Conservation (phyloP, 2,329 filamentous ascomycete genomes). For the Alternaria arborescens region DNA sequence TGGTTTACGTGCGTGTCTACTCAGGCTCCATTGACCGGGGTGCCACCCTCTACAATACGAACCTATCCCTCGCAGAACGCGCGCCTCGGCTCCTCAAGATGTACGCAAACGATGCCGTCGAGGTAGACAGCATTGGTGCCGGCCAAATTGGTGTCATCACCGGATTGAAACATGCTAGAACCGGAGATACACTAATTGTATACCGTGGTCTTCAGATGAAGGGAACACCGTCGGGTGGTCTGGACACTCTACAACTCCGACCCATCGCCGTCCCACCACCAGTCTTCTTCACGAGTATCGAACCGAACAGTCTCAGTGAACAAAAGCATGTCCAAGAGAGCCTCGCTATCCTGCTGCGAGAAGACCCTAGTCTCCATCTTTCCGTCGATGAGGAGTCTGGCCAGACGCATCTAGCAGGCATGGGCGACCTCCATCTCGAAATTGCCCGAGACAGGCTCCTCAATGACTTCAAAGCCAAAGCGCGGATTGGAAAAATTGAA, state of each 20-base stretch:
- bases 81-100: conserved; percentile 86
- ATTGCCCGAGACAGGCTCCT: conserved; percentile 89
- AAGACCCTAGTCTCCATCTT: conserved; percentile 91
- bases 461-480: conserved; percentile 88
- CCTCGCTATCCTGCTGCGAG: conserved; percentile 79
- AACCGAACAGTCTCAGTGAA: conserved; percentile 78
- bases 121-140: conserved; percentile 79
- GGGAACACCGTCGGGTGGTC: conserved; percentile 70
- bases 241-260: conserved; percentile 81
- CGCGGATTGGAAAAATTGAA: conserved; percentile 85
- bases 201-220: conserved; percentile 70
- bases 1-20: conserved; percentile 93
- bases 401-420: conserved; percentile 90
- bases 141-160: conserved; percentile 95
- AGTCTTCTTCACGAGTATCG: conserved; percentile 95
- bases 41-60: conserved; percentile 84
- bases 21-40: conserved; percentile 80
- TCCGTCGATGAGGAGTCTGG: conserved; percentile 87
- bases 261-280: conserved; percentile 91
- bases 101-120: conserved; percentile 85
- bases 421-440: conserved; percentile 95
- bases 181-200: conserved; percentile 88
- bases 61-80: conserved; percentile 78
- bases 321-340: conserved; percentile 81
- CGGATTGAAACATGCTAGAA: conserved; percentile 88